Conservation (phyloP, 2,329 filamentous ascomycete species). For the Hypoxylon sp. region DNA sequence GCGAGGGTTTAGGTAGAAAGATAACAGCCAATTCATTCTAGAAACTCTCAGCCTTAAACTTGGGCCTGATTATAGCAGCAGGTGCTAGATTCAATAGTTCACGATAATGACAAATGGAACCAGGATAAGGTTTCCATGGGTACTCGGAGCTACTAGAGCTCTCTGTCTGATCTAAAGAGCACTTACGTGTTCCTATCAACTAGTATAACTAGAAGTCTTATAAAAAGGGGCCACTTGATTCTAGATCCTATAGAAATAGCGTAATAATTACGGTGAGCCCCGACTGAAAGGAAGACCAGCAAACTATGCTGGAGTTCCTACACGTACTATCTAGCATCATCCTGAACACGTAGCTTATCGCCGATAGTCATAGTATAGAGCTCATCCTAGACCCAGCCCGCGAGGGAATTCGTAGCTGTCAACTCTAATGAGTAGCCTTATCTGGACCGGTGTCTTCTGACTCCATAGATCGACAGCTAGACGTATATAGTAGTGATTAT, state of each 20-base stretch:
- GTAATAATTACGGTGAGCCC: slow-evolving; percentile 26
- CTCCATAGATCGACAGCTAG: slow-evolving; percentile 14
- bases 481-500: not conserved
- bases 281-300: not conserved
- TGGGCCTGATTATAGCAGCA: slow-evolving; percentile 2
- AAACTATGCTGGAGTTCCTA: slow-evolving; percentile 2
- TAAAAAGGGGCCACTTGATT: not conserved
- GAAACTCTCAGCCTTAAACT: slow-evolving; percentile 19
- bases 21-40: slow-evolving; percentile 21
- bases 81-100: slow-evolving; percentile 5
- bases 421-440: slow-evolving; percentile 6
- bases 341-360: slow-evolving; percentile 28
- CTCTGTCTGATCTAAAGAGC: not conserved
- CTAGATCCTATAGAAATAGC: slow-evolving; percentile 10
- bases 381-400: slow-evolving; percentile 15
- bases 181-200: slow-evolving; percentile 4
- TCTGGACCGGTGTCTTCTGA: slow-evolving; percentile 7
- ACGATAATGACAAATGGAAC: slow-evolving; percentile 12
- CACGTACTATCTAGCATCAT: not conserved
- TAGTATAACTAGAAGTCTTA: slow-evolving; percentile 11
- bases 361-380: slow-evolving; percentile 13
- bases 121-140: not conserved
- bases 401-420: slow-evolving; percentile 20
- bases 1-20: slow-evolving; percentile 9
- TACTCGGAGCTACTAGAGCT: slow-evolving; percentile 19